Evolutionary conservation across 1,284 basidiomycete species (phyloP), one percentile per base, ranked within the genome.

Genomic region (Puccinia hordei): DNA sequence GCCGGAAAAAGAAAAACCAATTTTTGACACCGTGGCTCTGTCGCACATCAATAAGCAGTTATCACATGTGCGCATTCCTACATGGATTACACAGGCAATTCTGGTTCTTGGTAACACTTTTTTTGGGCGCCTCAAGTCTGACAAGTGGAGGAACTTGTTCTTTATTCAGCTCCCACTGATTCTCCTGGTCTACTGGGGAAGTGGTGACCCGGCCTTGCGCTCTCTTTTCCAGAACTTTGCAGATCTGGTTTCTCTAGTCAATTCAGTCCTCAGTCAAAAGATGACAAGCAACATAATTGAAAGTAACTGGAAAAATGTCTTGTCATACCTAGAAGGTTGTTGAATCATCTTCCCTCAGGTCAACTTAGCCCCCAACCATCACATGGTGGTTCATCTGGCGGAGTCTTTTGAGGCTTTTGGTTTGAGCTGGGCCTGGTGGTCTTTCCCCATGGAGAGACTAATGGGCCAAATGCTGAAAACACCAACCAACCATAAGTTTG

Each of bases 51-150:
- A 79, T 3, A 35, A 19, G 22, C 44, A 49, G 13, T 27, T 79
- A 8, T 41, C 68, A 0, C 66, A 24, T 10, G 72, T 79, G 24
- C 76, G 68, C 49, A 57, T 46, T 9, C 65, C 55, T 15, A 69
- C 65, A 0, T 63, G 57, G 68, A 35, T 83, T n/a, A 81, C 75
- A 17, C n/a, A 22, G 4, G 63, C 69, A 0, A 53, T 76, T 0
- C 82, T 51, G 1, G n/a, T 38, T 0, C 66, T 83, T 19, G 82
- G 78, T 0, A 66, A 72, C 8, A 55, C 61, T 2, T 55, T 44
- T 1, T 78, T 81, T 65, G 82, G 81, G 17, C 49, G 59, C 38
- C 81, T 82, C 5, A 82, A 79, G 44, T 81, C 82, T 3, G 74
- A 82, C 24, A 81, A 83, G 53, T 83, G 82, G 77, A 53, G 80